Base-by-base conservation (phyloP, 257 asterid genomes). In the Solanum infundibuliforme region DNA sequence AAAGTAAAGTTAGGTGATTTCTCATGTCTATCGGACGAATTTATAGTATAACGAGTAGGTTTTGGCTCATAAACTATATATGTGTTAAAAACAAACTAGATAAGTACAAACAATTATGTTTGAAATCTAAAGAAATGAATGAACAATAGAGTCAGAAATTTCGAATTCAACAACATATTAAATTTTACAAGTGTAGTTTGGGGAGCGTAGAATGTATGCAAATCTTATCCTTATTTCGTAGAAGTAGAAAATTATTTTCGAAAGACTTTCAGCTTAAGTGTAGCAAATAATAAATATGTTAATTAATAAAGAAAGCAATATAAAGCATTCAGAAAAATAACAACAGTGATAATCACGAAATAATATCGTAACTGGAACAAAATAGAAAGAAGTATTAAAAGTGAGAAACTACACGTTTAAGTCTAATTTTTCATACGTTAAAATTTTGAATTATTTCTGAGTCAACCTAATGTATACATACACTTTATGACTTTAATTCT, bases 201-300 rank as follows among this genome's bases (percentile, higher is more conserved):
- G 3, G 0, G 4, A 25, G 32, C 0, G 4, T 25, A 65, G 1
- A 65, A 11, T n/a, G 0, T n/a, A n/a, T 2, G 16, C 32, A 65
- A 5, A n/a, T 5, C 3, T 11, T n/a, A n/a, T 1, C 5, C 1
- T 11, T 65, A n/a, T 4, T 4, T 9, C 1, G 3, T 6, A 10
- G 3, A 62, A 5, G 7, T 2, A n/a, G 7, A 62, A 1, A 25
- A 4, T 9, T 62, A n/a, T 62, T 62, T 9, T 4, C 3, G 1
- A 5, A 10, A 62, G 7, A 23, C 4, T 23, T 4, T 62, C 6
- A 11, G 1, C 1, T 21, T 21, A 58, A 20, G 12, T 20, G 1
- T 58, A 58, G 25, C 6, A 58, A 58, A 58, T 58, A 2, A 58
- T 20, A 16, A 60, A 60, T 4, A 60, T 21, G 29, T 23, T 10